Conservation (phyloP, 2,329 filamentous ascomycete species). For the Alternaria sp. region DNA sequence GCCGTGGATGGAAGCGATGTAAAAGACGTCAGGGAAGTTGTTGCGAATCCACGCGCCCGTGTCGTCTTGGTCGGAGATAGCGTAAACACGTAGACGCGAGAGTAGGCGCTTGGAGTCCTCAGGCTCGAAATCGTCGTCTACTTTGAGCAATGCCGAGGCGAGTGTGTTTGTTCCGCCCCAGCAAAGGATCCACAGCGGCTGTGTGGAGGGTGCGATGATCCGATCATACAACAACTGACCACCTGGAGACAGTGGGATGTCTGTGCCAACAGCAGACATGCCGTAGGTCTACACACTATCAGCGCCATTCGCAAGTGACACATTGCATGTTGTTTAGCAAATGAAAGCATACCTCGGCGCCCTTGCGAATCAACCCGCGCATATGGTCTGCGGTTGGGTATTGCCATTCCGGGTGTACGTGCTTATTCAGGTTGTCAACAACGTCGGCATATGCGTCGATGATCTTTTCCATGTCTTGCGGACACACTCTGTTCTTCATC, state of each 20-base stretch:
- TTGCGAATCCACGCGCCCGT: conserved; percentile 65
- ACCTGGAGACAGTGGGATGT: conserved; percentile 53
- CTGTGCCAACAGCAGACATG: conserved; percentile 47
- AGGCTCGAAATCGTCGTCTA: conserved; percentile 44
- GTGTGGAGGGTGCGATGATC: conserved; percentile 49
- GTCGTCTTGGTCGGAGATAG: conserved; percentile 69
- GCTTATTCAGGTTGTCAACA: conserved; percentile 60
- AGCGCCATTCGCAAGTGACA: conserved; percentile 3
- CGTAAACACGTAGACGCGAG: conserved; percentile 47
- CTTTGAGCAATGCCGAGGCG: conserved; percentile 58
- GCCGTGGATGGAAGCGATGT: conserved; percentile 65
- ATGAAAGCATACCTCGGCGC: conserved; percentile 40
- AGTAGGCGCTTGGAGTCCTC: conserved; percentile 46
- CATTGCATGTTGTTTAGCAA: background rate
- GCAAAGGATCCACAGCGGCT: conserved; percentile 62
- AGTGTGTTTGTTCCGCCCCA: conserved; percentile 66
- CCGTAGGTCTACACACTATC: conserved; percentile 45
- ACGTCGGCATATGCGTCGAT: conserved; percentile 45
- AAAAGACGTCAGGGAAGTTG: conserved; percentile 64
- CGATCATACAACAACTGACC: conserved; percentile 56
- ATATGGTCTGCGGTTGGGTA: conserved; percentile 43
- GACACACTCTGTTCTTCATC: conserved; percentile 51
- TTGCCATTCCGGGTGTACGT: conserved; percentile 50
- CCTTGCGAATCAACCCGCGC: conserved; percentile 37
- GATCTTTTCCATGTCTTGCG: conserved; percentile 49